Conservation (phyloP, 2,329 filamentous ascomycete species). For the Davidsoniella eucalypti region DNA sequence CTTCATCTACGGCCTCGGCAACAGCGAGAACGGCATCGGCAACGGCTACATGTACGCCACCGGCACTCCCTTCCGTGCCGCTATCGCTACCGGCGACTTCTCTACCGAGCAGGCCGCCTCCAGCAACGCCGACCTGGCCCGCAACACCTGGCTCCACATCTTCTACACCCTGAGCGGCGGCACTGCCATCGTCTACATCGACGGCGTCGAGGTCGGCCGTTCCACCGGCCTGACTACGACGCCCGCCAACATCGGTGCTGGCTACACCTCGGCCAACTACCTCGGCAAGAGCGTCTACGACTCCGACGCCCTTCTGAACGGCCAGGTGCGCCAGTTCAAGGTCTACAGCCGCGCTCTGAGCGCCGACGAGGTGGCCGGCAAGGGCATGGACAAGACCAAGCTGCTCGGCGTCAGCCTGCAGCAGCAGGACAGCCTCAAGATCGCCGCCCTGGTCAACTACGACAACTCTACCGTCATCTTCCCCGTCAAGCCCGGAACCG, state of each 20-base stretch:
- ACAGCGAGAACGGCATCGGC: slow-evolving; percentile 14
- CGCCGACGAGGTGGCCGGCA: slow-evolving; percentile 13
- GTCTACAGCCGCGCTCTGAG: slow-evolving; percentile 16
- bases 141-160: slow-evolving; percentile 15
- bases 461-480: slow-evolving; percentile 13
- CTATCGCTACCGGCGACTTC: slow-evolving; percentile 15
- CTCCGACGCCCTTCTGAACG: slow-evolving; percentile 15
- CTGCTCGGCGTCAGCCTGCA: slow-evolving; percentile 12
- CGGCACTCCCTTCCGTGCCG: slow-evolving; percentile 15
- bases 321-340: slow-evolving; percentile 15
- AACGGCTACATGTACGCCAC: slow-evolving; percentile 17
- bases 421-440: slow-evolving; percentile 13
- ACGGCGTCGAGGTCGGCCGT: slow-evolving; percentile 18
- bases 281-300: slow-evolving; percentile 16
- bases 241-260: slow-evolving; percentile 14
- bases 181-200: slow-evolving; percentile 19
- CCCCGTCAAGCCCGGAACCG: slow-evolving; percentile 14
- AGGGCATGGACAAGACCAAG: slow-evolving; percentile 6
- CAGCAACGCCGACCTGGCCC: slow-evolving; percentile 13
- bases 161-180: slow-evolving; percentile 14
- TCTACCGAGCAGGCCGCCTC: slow-evolving; percentile 13
- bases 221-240: slow-evolving; percentile 4
- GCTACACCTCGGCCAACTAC: slow-evolving; percentile 15
- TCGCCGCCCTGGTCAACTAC: slow-evolving; percentile 14
- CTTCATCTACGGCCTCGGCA: slow-evolving; percentile 17